Conservation (phyloP, 2,329 filamentous ascomycete genomes). For the Neoscytalidium dimidiatum region DNA sequence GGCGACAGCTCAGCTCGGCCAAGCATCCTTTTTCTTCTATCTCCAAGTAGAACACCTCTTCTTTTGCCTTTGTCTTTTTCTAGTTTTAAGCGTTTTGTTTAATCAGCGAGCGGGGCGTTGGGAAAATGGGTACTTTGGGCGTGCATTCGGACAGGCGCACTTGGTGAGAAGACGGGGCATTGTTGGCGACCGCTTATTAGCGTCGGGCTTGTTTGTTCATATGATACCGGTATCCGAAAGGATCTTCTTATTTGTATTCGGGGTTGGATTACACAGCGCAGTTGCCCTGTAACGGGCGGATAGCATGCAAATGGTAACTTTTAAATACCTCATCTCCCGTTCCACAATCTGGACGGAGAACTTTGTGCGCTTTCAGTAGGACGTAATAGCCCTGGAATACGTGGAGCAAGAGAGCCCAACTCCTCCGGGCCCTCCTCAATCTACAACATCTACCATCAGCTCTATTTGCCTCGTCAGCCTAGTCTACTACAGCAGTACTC, state of each 20-base stretch:
- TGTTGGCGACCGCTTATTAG: neutral
- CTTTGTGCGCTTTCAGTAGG: neutral
- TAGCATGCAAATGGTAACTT: conserved; percentile 6
- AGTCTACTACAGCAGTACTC: no score
- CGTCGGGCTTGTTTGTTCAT: neutral
- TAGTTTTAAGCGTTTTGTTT: neutral
- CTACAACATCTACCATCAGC: no score
- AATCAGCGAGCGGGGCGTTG: conserved; percentile 1
- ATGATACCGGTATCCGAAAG: conserved; percentile 16
- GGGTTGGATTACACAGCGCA: neutral
- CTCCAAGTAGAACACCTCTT: neutral
- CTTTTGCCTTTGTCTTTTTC: neutral
- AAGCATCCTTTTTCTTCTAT: neutral
- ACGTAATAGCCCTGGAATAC: neutral
- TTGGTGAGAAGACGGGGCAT: neutral
- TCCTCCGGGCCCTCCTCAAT: neutral
- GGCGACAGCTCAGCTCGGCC: neutral
- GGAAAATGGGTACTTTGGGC: neutral
- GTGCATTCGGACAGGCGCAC: neutral
- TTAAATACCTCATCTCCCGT: neutral
- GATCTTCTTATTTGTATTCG: conserved; percentile 3
- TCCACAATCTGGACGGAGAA: neutral
- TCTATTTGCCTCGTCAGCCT: no score
- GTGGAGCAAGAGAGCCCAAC: neutral
- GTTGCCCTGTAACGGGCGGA: neutral